A percentile compares a stretch with the other conserved stretches of the same genome.
Evolutionary conservation across 371 early-diverging fungal species (phyloP).

Genomic region (Mucor racemosus): DNA sequence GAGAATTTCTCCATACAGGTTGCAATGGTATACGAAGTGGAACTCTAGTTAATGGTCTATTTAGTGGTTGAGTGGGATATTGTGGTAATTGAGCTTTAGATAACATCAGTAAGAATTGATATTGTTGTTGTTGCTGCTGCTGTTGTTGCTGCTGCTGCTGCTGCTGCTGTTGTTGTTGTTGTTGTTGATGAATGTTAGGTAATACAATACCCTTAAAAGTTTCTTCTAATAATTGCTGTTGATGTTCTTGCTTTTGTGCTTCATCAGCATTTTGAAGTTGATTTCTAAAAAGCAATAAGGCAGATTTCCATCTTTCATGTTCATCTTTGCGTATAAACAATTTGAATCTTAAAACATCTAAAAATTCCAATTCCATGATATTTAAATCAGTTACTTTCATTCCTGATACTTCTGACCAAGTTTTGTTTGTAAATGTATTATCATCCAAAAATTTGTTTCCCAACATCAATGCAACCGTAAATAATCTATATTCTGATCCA

Average conservation of each 20-base stretch:
- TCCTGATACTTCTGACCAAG: conserved; percentile 71
- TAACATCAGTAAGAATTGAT: conserved; percentile 14
- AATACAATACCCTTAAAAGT: conserved; percentile 45
- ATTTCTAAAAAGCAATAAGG: conserved; percentile 32
- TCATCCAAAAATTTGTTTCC: conserved; percentile 73
- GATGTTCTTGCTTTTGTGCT: conserved; percentile 8
- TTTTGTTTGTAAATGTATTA: conserved; percentile 72
- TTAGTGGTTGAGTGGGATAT: conserved; percentile 15
- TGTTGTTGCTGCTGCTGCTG: conserved; percentile 21
- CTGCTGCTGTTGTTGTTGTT: conserved; percentile 19
- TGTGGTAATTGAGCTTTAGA: conserved; percentile 24
- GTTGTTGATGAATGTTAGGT: conserved; percentile 18
- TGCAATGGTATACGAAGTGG: conserved; percentile 22
- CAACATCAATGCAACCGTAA: conserved; percentile 80
- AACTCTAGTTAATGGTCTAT: conserved; percentile 23
- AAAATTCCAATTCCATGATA: conserved; percentile 74
- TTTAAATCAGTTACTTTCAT: conserved; percentile 65
- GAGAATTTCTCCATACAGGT: conserved; percentile 21
- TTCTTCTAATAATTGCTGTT: conserved; percentile 30
- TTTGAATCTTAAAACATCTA: conserved; percentile 60
- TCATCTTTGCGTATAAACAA: conserved; percentile 64
- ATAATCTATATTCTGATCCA: conserved; percentile 78
- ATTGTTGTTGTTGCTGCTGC: conserved; percentile 14
- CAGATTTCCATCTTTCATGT: conserved; percentile 49
- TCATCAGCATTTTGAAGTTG: conserved; percentile 34